phyloP scores from a whole-genome alignment of 73 alveolate genomes.

The Tetrahymena malaccensis region DNA sequence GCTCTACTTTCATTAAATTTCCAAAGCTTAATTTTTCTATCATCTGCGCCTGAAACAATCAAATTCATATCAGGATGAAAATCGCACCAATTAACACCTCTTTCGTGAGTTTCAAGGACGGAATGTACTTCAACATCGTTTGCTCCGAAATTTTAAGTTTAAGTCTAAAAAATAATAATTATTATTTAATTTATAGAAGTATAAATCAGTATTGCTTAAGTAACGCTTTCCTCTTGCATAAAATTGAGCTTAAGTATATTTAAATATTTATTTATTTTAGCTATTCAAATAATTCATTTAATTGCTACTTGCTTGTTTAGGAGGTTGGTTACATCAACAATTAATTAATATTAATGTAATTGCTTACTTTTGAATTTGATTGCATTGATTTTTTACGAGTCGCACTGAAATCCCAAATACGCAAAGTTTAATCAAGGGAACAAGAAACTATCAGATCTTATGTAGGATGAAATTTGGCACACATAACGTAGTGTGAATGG shows the following conservation, averaged over 20 bases:
- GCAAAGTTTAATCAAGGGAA: conserved; percentile 94
- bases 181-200: too few species aligned
- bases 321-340: not conserved
- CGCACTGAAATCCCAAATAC: conserved; percentile 94
- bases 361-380: not conserved
- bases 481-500: conserved; percentile 98
- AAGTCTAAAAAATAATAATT: not conserved
- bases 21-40: conserved; percentile 82
- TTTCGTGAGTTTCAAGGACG: conserved; percentile 91
- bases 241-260: too few species aligned
- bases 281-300: too few species aligned
- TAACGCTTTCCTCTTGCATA: too few species aligned
- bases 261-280: too few species aligned
- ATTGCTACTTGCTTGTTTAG: not conserved
- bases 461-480: conserved; percentile 95
- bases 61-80: conserved; percentile 78
- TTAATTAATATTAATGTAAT: not conserved
- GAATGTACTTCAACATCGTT: conserved; percentile 83
- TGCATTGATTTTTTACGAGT: not conserved
- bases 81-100: conserved; percentile 93
- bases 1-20: conserved; percentile 74
- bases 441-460: conserved; percentile 94
- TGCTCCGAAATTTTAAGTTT: not conserved
- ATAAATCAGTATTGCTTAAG: too few species aligned
- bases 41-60: conserved; percentile 88